Percentiles rank a stretch among this genome's conserved stretches.
Evolutionary conservation across 1,139 yeast genomes (phyloP).

Genomic region (Kodamaea alishanica): DNA sequence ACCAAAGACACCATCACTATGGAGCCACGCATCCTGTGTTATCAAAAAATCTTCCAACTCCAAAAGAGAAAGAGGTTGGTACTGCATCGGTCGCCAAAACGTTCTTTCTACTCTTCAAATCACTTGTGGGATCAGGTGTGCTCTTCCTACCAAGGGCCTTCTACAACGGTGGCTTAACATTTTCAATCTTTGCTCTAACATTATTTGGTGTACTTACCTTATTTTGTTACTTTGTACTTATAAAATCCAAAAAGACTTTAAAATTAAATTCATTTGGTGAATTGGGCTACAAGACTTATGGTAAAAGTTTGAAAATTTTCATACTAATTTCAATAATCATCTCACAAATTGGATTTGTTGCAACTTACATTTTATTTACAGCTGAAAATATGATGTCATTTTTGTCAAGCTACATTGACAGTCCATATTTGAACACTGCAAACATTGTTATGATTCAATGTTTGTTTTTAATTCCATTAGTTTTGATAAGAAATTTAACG

Average conservation of each 20-base stretch:
- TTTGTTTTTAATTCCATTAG: constrained; percentile 59
- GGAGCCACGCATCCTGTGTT: constrained; percentile 1
- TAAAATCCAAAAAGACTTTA: constrained; percentile 53
- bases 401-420: constrained; percentile 11
- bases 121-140: constrained; percentile 79
- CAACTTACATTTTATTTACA: constrained; percentile 71
- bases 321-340: constrained; percentile 61
- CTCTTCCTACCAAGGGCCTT: constrained; percentile 72
- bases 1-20: constrained; percentile 13
- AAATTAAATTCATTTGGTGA: constrained; percentile 73
- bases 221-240: constrained; percentile 64
- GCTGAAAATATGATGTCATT: constrained; percentile 62
- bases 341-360: constrained; percentile 75
- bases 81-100: constrained; percentile 34
- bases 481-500: constrained; percentile 67
- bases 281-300: constrained; percentile 61
- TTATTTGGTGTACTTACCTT: constrained; percentile 64
- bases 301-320: constrained; percentile 53
- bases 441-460: constrained; percentile 54
- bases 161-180: constrained; percentile 65
- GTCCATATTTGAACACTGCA: constrained; percentile 18
- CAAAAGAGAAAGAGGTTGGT: constrained; percentile 13
- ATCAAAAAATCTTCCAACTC: constrained; percentile 7
- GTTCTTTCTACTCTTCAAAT: constrained; percentile 63
- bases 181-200: constrained; percentile 50